Percentiles rank a stretch among this genome's conserved stretches.
Conservation (phyloP, 129 eudicot genomes). For the Centaurea solstitialis region DNA sequence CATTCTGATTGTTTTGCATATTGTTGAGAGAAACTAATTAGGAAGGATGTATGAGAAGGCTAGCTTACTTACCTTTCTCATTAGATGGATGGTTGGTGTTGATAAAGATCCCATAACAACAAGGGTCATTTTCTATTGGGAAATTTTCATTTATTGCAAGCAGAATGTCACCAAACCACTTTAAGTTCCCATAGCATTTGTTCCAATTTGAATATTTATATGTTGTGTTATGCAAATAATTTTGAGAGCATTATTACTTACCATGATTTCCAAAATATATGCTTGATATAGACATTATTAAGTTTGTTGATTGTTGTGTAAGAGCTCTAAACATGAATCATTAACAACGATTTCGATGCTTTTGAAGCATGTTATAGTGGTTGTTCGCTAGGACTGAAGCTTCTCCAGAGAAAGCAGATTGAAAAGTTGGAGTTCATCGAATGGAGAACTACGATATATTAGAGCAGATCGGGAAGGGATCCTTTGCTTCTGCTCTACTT, state of each 20-base stretch:
- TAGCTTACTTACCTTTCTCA: conserved; percentile 35
- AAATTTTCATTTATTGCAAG: conserved; percentile 33
- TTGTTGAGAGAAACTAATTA: conserved; percentile 18
- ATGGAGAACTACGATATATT: conserved; percentile 93
- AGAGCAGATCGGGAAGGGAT: conserved; percentile 97
- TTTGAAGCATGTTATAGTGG: conserved; percentile 23
- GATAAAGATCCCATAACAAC: conserved; percentile 30
- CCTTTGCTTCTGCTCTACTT: conserved; percentile 95
- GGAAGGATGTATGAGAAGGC: conserved; percentile 26
- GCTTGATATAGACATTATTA: not conserved
- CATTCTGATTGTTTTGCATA: conserved; percentile 10
- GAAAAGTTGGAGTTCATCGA: conserved; percentile 19
- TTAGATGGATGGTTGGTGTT: conserved; percentile 32
- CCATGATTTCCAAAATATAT: not conserved
- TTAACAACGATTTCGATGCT: conserved; percentile 3
- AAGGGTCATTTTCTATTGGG: conserved; percentile 21
- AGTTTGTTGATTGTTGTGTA: not conserved
- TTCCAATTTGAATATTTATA: conserved; percentile 8
- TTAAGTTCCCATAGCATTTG: conserved; percentile 4
- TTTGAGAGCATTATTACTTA: not conserved
- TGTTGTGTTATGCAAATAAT: not conserved
- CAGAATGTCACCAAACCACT: conserved; percentile 29
- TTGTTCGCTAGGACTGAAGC: not conserved
- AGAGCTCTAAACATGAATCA: not conserved
- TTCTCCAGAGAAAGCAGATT: conserved; percentile 11